These are phyloP conservation scores for Backusella tuberculispora DNA, from an alignment of 192 early-diverging fungal species.

Conservation along the genomic window DNA sequence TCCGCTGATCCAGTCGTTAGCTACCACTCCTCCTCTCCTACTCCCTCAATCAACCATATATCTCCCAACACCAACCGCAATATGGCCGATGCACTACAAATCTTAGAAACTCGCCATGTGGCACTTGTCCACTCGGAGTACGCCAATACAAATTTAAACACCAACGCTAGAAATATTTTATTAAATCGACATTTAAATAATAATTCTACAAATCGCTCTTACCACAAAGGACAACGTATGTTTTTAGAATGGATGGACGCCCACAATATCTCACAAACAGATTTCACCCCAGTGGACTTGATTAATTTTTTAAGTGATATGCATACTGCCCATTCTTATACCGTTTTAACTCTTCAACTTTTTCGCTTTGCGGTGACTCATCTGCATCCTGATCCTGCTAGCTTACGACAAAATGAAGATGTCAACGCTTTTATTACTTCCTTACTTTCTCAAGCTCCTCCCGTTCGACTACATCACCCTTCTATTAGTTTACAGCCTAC, in stretches of 20 bases:
- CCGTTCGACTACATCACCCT: background rate
- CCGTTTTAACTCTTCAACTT: background rate
- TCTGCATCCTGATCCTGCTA: background rate
- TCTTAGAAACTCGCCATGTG: constrained; percentile 19
- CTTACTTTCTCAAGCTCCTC: background rate
- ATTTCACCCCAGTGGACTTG: background rate
- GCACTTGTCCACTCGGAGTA: background rate
- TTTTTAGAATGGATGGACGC: background rate
- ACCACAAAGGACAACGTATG: too few species aligned
- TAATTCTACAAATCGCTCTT: too few species aligned
- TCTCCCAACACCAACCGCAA: background rate
- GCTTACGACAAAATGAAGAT: background rate
- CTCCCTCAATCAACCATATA: background rate
- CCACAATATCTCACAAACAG: background rate
- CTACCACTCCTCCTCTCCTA: background rate
- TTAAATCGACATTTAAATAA: too few species aligned
- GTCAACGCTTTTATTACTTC: background rate
- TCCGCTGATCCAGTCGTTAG: constrained; percentile 24
- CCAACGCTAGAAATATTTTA: background rate
- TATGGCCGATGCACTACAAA: background rate
- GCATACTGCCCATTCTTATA: background rate
- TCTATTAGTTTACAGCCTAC: background rate
- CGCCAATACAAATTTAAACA: background rate
- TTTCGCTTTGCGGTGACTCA: background rate
- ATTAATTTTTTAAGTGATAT: background rate